Base-by-base conservation (phyloP, 257 asterid genomes). In the Marsdenia floribunda region DNA sequence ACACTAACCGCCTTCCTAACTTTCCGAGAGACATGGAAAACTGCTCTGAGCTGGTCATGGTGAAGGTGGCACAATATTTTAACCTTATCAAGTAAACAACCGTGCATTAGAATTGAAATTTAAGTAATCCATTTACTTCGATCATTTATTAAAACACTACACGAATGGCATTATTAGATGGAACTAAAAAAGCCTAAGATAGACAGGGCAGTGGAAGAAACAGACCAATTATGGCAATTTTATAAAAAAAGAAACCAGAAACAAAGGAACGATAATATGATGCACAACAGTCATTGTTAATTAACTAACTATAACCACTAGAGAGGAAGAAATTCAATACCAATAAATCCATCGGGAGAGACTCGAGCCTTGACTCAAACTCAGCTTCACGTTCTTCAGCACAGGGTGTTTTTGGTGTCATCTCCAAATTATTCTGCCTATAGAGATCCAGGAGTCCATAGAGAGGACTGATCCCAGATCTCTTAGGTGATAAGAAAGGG, bases 1-100 rank as follows among this genome's bases (percentile, higher is more conserved):
- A 42, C 72, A 92, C 97, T 87, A 76, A 95, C 99, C 35, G 99
- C 96, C 82, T 88, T 95, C 82, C 99, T 84, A 54, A 92, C 79
- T 82, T 88, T 94, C 84, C 84, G 89, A 37, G 99, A 94, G 81
- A 92, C 99, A 54, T 94, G 98, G 86, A 94, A 94, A 83, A 88
- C 96, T 40, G 98, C 87, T 84, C 86, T 82, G 46, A 94, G 98
- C 60, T 94, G 97, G 81, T 94, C 99, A 61, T 94, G 99, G 87
- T 92, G 95, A 75, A 94, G 88, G 86, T 92, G 94, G 85, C 98
- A 94, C 70, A 94, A 85, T 72, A 94, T 82, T 82, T 93, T 93
- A 9, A 91, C 96, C 98, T 92, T 55, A 78, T 24, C n/a, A 75
- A 8, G 63, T 50, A 76, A 79, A 3, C 49, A 72, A 15, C 16